Conservation (phyloP, 345 rosid species). For the Citrus glauca region DNA sequence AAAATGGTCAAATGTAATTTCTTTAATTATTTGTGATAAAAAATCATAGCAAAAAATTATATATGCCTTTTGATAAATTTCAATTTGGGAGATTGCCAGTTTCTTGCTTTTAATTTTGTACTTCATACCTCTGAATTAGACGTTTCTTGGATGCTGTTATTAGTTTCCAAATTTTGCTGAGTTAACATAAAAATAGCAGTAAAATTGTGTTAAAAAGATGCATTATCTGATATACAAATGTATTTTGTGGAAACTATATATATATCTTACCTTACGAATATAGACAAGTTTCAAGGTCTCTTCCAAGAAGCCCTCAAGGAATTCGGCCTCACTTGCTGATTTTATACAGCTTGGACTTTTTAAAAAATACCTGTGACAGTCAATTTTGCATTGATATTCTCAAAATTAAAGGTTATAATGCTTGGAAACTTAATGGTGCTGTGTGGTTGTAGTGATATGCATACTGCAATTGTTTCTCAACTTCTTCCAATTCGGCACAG, state of each 20-base stretch:
- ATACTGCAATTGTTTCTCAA: constrained; percentile 17
- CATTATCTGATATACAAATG: no score
- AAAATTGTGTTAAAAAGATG: no score
- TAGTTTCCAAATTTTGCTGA: constrained; percentile 1
- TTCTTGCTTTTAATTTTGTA: no score
- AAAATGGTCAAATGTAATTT: background rate
- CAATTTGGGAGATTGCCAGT: no score
- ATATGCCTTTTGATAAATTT: no score
- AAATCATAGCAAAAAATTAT: background rate
- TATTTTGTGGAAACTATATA: no score
- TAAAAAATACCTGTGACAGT: background rate
- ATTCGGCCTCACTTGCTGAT: constrained; percentile 8
- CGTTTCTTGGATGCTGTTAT: background rate
- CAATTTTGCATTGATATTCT: background rate
- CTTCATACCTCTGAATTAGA: background rate
- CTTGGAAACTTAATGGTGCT: background rate
- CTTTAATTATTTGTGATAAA: background rate
- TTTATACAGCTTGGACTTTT: constrained; percentile 9
- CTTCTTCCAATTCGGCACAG: constrained; percentile 5
- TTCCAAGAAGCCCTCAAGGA: constrained; percentile 3
- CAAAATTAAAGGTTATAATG: background rate
- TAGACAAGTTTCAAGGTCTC: constrained; percentile 13
- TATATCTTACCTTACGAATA: constrained; percentile 13
- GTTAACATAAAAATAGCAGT: background rate
- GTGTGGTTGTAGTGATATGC: background rate